These are phyloP conservation scores for Pythium angustatum DNA, from an alignment of 352 stramenopile species.

Conservation along the genomic window DNA sequence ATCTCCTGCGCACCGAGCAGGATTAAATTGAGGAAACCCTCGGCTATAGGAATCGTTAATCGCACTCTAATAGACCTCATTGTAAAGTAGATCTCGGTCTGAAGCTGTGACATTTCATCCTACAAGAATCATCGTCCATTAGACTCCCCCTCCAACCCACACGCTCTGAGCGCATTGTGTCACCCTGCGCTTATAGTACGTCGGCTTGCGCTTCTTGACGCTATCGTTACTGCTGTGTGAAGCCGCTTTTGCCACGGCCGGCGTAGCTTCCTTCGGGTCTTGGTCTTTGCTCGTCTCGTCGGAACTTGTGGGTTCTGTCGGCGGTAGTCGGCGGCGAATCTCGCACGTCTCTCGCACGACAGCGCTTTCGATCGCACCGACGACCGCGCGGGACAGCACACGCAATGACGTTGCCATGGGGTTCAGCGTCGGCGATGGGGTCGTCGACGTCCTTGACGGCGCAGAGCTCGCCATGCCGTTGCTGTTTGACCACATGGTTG, in stretches of 20 bases:
- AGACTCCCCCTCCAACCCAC: no score
- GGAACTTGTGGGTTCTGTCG: background rate
- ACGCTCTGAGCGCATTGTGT: background rate
- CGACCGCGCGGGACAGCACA: slow-evolving; percentile 1
- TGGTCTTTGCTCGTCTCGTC: slow-evolving; percentile 19
- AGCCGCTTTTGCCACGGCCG: no score
- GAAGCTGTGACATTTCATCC: slow-evolving; percentile 15
- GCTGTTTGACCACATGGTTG: no score
- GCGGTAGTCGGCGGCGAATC: background rate
- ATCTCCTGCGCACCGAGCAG: background rate
- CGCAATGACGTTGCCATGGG: background rate
- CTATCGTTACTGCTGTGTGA: background rate
- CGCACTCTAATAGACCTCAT: no score
- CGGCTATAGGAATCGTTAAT: no score
- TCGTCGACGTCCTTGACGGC: no score
- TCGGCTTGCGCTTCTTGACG: slow-evolving; percentile 28
- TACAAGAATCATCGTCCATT: background rate
- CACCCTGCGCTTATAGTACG: slow-evolving; percentile 30
- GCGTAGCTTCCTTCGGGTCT: background rate
- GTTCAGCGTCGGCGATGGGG: background rate
- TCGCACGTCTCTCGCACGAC: slow-evolving; percentile 10
- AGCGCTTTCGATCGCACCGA: slow-evolving; percentile 20
- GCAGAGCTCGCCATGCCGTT: no score
- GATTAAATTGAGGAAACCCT: background rate
- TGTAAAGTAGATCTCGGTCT: slow-evolving; percentile 19